A percentile compares a stretch with the other conserved stretches of the same genome.
Conservation (phyloP, 148 eudicot species). For the Bassia scoparia region DNA sequence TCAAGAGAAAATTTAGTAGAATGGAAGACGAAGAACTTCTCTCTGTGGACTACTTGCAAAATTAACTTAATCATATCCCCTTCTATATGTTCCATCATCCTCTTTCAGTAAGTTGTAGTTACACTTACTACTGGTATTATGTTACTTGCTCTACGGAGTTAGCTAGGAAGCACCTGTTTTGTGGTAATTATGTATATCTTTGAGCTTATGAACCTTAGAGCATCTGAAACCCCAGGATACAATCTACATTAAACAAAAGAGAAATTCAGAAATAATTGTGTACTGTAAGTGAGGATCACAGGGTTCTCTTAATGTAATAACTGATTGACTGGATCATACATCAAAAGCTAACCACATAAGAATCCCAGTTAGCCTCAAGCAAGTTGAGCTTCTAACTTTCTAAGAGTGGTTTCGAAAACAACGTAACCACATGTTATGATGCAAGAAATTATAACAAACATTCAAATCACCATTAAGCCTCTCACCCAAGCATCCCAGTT, state of each 20-base stretch:
- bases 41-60: neutral
- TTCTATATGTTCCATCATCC: neutral
- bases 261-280: neutral
- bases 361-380: conserved; percentile 11
- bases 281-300: neutral
- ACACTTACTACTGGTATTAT: no score
- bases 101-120: no score
- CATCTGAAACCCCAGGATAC: conserved; percentile 95
- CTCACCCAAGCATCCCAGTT: neutral
- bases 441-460: neutral
- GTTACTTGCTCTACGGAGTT: neutral
- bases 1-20: neutral
- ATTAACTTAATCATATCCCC: neutral
- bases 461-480: neutral
- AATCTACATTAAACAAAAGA: conserved; percentile 47
- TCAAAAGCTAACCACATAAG: neutral
- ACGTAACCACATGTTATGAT: neutral
- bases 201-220: conserved; percentile 83
- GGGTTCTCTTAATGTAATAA: neutral
- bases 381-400: neutral
- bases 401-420: neutral
- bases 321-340: no score
- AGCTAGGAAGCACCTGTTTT: conserved; percentile 67
- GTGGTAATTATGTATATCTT: conserved; percentile 88
- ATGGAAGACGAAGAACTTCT: neutral